Conservation (phyloP, 345 rosid genomes). For the Salix purpurea region DNA sequence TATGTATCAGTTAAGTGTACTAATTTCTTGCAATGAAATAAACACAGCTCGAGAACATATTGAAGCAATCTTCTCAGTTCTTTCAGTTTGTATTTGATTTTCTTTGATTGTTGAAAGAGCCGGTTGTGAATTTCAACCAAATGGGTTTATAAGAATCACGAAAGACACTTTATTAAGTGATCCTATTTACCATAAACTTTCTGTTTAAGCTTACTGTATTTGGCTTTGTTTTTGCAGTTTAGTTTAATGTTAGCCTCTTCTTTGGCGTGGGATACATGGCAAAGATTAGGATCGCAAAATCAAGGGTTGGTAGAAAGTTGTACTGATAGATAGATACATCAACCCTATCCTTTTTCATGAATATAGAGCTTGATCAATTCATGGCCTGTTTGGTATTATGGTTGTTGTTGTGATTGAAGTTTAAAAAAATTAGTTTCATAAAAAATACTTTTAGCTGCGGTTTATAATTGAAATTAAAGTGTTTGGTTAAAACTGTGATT, state of each 20-base stretch:
- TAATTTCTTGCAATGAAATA: slow-evolving; percentile 46
- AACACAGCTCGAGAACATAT: slow-evolving; percentile 49
- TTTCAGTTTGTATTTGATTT: slow-evolving; percentile 18
- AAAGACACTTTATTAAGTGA: not conserved
- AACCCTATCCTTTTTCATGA: not conserved
- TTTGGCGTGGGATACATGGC: not conserved
- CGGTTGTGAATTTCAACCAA: slow-evolving; percentile 18
- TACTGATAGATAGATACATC: not conserved
- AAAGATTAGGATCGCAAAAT: not conserved
- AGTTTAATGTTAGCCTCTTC: not conserved
- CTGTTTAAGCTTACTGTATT: not conserved
- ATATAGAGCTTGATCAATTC: not conserved
- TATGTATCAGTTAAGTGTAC: slow-evolving; percentile 25
- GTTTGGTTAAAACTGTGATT: too few species aligned
- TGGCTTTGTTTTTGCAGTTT: not conserved
- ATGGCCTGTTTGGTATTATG: too few species aligned
- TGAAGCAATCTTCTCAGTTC: slow-evolving; percentile 24
- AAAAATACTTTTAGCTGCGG: too few species aligned
- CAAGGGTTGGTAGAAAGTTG: slow-evolving; percentile 8
- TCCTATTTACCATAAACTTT: not conserved
- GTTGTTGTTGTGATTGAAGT: too few species aligned
- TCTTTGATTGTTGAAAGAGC: slow-evolving; percentile 21
- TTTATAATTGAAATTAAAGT: too few species aligned
- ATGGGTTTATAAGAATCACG: slow-evolving; percentile 14
- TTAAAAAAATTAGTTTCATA: not conserved